Evolutionary conservation across 805 yeast species (phyloP), one percentile per base, ranked within the genome.

Genomic region (Teunomyces atbi): DNA sequence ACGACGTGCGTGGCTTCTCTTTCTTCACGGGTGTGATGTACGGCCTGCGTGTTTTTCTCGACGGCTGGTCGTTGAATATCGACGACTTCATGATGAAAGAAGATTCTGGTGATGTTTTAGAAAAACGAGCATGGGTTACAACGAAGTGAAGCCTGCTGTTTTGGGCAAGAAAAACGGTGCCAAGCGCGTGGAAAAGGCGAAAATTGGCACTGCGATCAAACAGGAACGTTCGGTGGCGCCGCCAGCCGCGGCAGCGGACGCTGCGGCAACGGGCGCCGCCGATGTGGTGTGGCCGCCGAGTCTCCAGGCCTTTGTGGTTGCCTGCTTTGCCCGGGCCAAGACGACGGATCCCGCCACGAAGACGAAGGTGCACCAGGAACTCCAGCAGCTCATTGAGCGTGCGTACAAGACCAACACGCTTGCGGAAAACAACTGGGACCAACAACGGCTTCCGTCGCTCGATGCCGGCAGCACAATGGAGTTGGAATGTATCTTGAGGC

Each of bases 351-450:
- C 73, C 3, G 47, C 48, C 5, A 58, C 61, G 2, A 74, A 71
- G 52, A 57, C 60, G 6, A 52, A 57, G 29, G 73, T 83, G 55
- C 79, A 81, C 50, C 47, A 53, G 6, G 82, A 83, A 56, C 61
- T 84, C 42, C 81, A 75, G 53, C 50, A 59, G 8, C 55, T 82
- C 29, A 69, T 84, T 21, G 71, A 77, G 44, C 51, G 61, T 44
- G 86, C 87, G 0, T 70, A 75, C 13, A 62, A 64, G 2, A 64
- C 69, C 40, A 64, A 66, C 18, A 71, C 69, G 34, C 53, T 83
- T 3, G 70, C 75, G 65, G 51, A 61, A 0, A 81, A 78, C 50
- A 75, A 81, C 48, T 84, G 90, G 90, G 58, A 55, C 3, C 51
- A 41, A 8, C 82, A 79, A 57, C 61, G 62, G 26, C 51, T 84